Percentiles rank a stretch among this genome's conserved stretches.
Evolutionary conservation across 192 early-diverging fungal genomes (phyloP).

Genomic region (Coemansia sp.): DNA sequence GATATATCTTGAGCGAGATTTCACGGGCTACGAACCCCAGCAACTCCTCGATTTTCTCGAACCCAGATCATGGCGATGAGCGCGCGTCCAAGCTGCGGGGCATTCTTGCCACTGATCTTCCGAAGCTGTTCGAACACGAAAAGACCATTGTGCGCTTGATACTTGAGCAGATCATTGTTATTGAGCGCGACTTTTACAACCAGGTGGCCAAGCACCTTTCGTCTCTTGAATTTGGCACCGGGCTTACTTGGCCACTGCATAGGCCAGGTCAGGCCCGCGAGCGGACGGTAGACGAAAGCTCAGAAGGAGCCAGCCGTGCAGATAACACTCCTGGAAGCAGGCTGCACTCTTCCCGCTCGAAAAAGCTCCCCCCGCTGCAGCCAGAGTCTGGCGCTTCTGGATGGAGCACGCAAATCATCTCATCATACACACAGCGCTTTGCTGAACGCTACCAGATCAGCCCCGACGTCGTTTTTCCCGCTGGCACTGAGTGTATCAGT

Average conservation of each 20-base stretch:
- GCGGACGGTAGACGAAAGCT: background rate
- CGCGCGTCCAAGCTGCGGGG: conserved; percentile 16
- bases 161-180: conserved; percentile 18
- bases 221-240: conserved; percentile 1
- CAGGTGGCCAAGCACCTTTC: conserved; percentile 15
- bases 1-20: conserved; percentile 38
- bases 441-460: conserved; percentile 11
- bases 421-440: conserved; percentile 6
- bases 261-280: background rate
- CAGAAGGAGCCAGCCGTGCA: background rate
- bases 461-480: conserved; percentile 17
- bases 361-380: background rate
- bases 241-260: background rate
- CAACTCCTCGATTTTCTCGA: conserved; percentile 7
- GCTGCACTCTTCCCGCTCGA: background rate
- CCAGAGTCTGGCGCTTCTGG: conserved; percentile 3
- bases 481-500: conserved; percentile 24
- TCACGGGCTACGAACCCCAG: conserved; percentile 18
- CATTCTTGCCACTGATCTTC: conserved; percentile 36
- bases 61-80: conserved; percentile 14
- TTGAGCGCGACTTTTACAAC: conserved; percentile 40
- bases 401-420: conserved; percentile 9
- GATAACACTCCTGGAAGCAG: background rate
- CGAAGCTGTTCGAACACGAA: conserved; percentile 49
- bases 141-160: conserved; percentile 31